phyloP scores from a whole-genome alignment of 1,284 basidiomycete genomes.

The Puccinia sorghi region DNA sequence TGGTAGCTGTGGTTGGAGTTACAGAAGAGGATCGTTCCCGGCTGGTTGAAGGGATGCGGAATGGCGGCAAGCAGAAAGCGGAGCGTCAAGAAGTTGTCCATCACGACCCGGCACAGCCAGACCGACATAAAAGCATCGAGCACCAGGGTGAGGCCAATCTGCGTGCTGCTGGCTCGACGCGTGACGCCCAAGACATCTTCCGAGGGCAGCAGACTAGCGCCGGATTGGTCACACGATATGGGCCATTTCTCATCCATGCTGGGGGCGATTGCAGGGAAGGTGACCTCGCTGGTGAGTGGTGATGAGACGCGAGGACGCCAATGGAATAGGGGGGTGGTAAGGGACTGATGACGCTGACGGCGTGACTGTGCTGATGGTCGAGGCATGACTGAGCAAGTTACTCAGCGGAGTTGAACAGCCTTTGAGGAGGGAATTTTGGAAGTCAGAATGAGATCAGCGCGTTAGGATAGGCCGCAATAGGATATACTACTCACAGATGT shows the following conservation, averaged over 20 bases:
- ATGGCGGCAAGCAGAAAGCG: constrained; percentile 27
- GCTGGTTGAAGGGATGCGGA: constrained; percentile 25
- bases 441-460: neutral
- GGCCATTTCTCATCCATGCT: constrained; percentile 41
- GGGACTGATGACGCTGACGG: constrained; percentile 17
- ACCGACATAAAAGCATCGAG: constrained; percentile 38
- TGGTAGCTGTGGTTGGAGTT: constrained; percentile 16
- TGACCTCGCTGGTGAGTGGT: constrained; percentile 39
- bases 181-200: neutral
- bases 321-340: constrained; percentile 9
- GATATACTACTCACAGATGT: neutral
- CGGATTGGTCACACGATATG: neutral
- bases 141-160: constrained; percentile 34
- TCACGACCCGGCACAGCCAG: constrained; percentile 20
- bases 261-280: neutral
- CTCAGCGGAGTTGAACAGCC: neutral
- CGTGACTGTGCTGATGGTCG: constrained; percentile 21
- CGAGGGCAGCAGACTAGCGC: neutral
- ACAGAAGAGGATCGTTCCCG: constrained; percentile 39
- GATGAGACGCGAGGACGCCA: constrained; percentile 47
- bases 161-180: constrained; percentile 10
- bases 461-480: neutral
- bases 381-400: constrained; percentile 1
- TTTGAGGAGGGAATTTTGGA: neutral
- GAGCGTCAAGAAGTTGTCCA: constrained; percentile 38